These are phyloP conservation scores for Alternaria triticina DNA, from an alignment of 2,329 filamentous ascomycete species.

Conservation along the genomic window DNA sequence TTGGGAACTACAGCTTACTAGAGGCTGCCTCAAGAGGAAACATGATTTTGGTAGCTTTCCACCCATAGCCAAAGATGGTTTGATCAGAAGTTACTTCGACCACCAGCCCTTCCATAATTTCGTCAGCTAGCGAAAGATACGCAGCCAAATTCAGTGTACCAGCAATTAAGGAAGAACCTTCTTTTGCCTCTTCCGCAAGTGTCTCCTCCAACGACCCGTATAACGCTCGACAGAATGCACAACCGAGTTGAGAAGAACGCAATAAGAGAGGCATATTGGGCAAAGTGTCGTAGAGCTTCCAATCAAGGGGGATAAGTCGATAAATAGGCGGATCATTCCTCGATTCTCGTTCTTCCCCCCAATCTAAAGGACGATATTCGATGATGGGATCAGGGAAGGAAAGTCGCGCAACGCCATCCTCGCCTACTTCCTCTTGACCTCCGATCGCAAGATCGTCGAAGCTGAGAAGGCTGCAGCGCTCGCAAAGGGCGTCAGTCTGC, in stretches of 20 bases:
- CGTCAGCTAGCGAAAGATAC: too few relatives aligned
- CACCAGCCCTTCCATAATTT: too few relatives aligned
- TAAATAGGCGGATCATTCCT: too few relatives aligned
- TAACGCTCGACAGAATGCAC: background rate
- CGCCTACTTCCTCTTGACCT: accelerated
- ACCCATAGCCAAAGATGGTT: too few relatives aligned
- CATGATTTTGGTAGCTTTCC: too few relatives aligned
- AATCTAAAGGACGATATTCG: too few relatives aligned
- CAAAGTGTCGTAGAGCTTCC: background rate
- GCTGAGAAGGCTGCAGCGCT: background rate
- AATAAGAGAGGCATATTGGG: background rate
- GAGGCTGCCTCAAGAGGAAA: too few relatives aligned
- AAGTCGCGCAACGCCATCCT: background rate
- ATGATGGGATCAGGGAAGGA: background rate
- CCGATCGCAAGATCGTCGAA: background rate
- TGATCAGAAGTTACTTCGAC: too few relatives aligned
- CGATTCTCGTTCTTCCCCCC: too few relatives aligned
- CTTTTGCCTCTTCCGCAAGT: background rate
- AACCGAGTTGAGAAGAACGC: background rate
- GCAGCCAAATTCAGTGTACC: too few relatives aligned
- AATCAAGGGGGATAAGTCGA: background rate
- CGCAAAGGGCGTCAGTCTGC: accelerated
- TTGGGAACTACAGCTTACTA: too few relatives aligned
- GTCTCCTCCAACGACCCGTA: background rate
- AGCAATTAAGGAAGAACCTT: too few relatives aligned